Evolutionary conservation across 768 basidiomycete genomes (phyloP), one percentile per base, ranked within the genome.

Genomic region (Suillus tomentosus): DNA sequence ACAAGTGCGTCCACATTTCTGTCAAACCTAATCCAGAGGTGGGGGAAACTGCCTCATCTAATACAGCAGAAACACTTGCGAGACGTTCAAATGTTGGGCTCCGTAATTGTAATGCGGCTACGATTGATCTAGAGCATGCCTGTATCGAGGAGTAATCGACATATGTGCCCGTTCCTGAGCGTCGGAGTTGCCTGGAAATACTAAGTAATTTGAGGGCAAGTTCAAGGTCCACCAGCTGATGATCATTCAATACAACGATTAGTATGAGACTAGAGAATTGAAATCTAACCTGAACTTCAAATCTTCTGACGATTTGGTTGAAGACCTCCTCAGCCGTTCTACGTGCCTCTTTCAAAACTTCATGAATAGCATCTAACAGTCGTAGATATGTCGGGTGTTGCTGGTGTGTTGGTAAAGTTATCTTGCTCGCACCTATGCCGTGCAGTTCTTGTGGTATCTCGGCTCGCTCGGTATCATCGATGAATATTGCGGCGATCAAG

Each of bases 11-110:
- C 94, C 94, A 96, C 42, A 96, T 84, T 24, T 87, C 80, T 22
- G 83, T 77, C 72, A 95, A 78, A 27, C 89, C 91, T 31, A 86
- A 79, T 5, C 96, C 95, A n/a, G 85, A 83, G 8, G 86, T 85
- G 17, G 87, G 81, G 3, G 84, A 84, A 17, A 91, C 79, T 3
- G 79, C 70, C 5, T 80, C 74, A 43, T 81, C 78, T 3, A 96
- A 77, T 7, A 70, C 68, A 39, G 76, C 63, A 7, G 78, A 77
- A 34, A 73, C 68, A n/a, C 61, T 57, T 10, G 68, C 69, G 37
- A 87, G 69, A 31, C 69, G 60, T 1, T 62, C 48, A 58, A 85
- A 82, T 4, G 64, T 50, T 3, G 74, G 60, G 4, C 82, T 73
- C 43, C 77, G 72, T 15, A 70, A 66, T 15, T 77, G 66, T 3